phyloP scores from a whole-genome alignment of 2,329 filamentous ascomycete genomes.

The Metarhizium rileyi region DNA sequence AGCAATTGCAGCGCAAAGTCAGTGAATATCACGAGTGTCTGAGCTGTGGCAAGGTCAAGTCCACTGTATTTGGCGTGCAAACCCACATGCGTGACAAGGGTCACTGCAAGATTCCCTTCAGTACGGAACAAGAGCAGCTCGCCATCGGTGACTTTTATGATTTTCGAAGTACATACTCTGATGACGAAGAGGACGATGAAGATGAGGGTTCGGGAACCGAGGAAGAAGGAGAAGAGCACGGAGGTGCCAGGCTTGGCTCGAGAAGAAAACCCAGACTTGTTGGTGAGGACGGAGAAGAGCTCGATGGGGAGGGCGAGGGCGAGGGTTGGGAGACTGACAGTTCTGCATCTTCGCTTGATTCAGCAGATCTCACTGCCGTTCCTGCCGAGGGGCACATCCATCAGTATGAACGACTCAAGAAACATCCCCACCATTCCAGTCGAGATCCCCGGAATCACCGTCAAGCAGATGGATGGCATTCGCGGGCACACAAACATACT shows the following conservation, averaged over 20 bases:
- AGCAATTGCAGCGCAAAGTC: conserved; percentile 71
- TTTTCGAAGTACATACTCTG: conserved; percentile 90
- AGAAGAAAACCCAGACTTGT: conserved; percentile 44
- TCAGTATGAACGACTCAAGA: conserved; percentile 61
- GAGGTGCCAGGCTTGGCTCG: conserved; percentile 62
- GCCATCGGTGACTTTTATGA: conserved; percentile 96
- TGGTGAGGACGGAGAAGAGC: conserved; percentile 37
- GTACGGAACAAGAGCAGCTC: conserved; percentile 78
- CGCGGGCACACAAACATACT: conserved; percentile 64
- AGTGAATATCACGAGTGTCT: conserved; percentile 75
- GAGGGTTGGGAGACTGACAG: conserved; percentile 96
- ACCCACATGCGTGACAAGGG: conserved; percentile 97
- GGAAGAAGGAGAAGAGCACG: conserved; percentile 33
- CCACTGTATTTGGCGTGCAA: conserved; percentile 70
- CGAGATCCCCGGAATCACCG: conserved; percentile 63
- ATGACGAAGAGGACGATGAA: conserved; percentile 57
- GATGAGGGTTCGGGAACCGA: conserved; percentile 34
- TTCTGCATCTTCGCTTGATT: conserved; percentile 79
- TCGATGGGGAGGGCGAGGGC: conserved; percentile 46
- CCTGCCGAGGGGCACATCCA: conserved; percentile 63
- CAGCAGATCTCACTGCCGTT: conserved; percentile 70
- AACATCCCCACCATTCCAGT: conserved; percentile 67
- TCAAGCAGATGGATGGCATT: conserved; percentile 69
- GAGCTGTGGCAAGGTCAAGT: conserved; percentile 75
- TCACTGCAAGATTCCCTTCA: conserved; percentile 94